Evolutionary conservation across 2,329 filamentous ascomycete species (phyloP).

Genomic region (Fusarium proliferatum): DNA sequence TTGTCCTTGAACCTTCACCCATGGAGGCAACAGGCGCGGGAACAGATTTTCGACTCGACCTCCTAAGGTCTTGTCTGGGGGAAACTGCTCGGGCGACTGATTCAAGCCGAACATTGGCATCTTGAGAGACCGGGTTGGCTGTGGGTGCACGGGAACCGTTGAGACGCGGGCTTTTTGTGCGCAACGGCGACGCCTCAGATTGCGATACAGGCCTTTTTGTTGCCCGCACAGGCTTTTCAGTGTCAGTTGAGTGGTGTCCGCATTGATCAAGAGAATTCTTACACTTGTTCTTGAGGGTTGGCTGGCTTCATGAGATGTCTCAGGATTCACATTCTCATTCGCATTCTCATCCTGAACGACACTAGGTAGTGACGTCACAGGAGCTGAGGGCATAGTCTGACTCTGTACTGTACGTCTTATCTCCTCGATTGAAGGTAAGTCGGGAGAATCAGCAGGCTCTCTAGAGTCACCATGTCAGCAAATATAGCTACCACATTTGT

Average conservation of each 20-base stretch:
- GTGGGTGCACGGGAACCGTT: not conserved
- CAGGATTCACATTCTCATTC: not conserved
- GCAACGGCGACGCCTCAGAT: not conserved
- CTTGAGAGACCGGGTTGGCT: not conserved
- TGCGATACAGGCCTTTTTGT: not conserved
- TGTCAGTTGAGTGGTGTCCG: not conserved
- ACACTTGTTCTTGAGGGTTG: not conserved
- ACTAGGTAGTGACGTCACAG: not conserved
- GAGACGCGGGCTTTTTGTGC: not conserved
- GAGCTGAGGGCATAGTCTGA: not conserved
- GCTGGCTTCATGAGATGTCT: not conserved
- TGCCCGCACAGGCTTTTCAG: not conserved
- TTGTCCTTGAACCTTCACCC: not conserved
- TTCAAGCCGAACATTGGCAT: not conserved
- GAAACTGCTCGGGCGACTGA: not conserved
- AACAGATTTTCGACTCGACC: not conserved
- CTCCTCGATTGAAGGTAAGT: not conserved
- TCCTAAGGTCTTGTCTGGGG: not conserved
- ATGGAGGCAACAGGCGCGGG: slow-evolving; percentile 1
- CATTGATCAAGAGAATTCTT: not conserved
- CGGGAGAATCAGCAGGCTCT: not conserved
- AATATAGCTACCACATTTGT: not conserved
- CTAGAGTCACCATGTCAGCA: not conserved
- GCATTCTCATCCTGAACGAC: not conserved
- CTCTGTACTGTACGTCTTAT: not conserved